Base-by-base conservation (phyloP, 2,329 filamentous ascomycete genomes). In the Fusarium sp. region DNA sequence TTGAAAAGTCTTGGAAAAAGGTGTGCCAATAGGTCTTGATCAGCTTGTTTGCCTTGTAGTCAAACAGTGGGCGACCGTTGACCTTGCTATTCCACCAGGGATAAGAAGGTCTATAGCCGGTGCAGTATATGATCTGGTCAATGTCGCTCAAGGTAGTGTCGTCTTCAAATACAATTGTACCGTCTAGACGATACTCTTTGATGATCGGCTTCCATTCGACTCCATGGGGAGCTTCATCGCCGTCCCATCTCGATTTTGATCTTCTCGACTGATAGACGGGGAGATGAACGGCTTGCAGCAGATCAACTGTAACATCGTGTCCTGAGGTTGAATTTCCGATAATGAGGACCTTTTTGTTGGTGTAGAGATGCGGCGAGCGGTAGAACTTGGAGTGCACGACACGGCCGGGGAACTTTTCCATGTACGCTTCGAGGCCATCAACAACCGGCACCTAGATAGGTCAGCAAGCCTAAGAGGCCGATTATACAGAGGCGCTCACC, bases 141-240 rank as follows among this genome's bases (percentile, higher is more conserved):
- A 86, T 66, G 11, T 83, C 80, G 33, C 80, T 70, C 1, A 86
- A 75, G 5, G 77, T 67, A 3, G 80, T 80, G 4, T 74, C 82
- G 68, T 86, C 84, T 0, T 75, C 75, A 62, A 86, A 86, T 2
- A 86, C 60, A 76, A 91, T 80, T 47, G 85, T 69, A 29, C 86
- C 83, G 76, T 84, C 80, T 59, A 81, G 11, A 27, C 80, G 72
- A 74, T 84, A 90, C 33, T 85, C 81, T 1, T 74, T 80, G 50
- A 91, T 85, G 13, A 88, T 74, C 0, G 88, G 87, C 73, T 89
- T 90, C 89, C 89, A 91, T 7, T 76, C 82, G 6, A 90, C 84
- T 0, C 87, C 88, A 0, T 76, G 36, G 0, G 85, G 85, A 1
- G 89, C 87, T 9, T 79, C 65, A 31, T 84, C 78, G 13, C 87